Conservation (phyloP, 345 rosid species). For the Populus davidiana region DNA sequence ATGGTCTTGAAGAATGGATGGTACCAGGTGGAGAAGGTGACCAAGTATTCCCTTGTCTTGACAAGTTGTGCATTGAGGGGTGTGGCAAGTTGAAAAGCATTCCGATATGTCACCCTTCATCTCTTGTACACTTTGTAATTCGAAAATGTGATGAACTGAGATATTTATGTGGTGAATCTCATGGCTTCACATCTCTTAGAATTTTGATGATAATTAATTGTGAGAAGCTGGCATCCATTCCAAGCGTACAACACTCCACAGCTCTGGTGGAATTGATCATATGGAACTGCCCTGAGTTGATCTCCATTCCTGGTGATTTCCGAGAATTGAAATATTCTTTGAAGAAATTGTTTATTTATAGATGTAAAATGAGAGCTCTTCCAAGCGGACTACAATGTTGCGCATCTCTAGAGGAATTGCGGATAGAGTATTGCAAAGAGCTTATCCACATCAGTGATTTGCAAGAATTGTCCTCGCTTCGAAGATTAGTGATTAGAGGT, state of each 20-base stretch:
- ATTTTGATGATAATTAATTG: not conserved
- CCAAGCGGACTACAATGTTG: not conserved
- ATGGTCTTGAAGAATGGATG: too few relatives aligned
- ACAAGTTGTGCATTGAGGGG: too few relatives aligned
- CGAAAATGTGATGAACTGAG: too few relatives aligned
- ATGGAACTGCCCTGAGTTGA: not conserved
- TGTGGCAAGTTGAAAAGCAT: too few relatives aligned
- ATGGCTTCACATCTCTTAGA: not conserved
- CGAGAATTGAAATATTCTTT: not conserved
- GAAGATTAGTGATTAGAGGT: too few relatives aligned
- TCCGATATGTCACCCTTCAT: too few relatives aligned
- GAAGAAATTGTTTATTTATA: not conserved
- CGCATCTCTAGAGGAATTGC: constrained; percentile 5
- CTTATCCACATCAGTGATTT: not conserved
- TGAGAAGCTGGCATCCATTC: not conserved
- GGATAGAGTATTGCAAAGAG: not conserved
- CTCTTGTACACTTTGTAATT: too few relatives aligned
- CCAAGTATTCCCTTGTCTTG: too few relatives aligned
- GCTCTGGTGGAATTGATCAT: not conserved
- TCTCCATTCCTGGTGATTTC: not conserved
- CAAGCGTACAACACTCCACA: not conserved
- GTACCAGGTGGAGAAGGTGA: too few relatives aligned
- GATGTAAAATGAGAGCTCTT: not conserved
- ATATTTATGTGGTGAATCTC: not conserved
- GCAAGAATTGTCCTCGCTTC: not conserved